Conservation (phyloP, 2,329 filamentous ascomycete species). For the Phialophora chinensis region DNA sequence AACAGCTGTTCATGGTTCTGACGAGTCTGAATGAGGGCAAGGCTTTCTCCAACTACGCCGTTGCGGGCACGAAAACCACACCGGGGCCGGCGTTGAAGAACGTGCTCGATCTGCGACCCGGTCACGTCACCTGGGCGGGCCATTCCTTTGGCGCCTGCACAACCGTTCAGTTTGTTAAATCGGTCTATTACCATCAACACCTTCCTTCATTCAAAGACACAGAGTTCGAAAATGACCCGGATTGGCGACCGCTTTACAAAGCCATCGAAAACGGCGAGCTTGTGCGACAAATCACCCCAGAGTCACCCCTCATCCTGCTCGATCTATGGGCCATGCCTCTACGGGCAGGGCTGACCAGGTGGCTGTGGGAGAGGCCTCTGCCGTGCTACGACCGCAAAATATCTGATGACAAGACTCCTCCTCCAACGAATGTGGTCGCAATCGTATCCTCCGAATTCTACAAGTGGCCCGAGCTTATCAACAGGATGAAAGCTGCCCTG, state of each 20-base stretch:
- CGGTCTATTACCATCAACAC: conserved; percentile 65
- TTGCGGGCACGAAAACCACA: conserved; percentile 11
- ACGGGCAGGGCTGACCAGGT: conserved; percentile 64
- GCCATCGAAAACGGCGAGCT: conserved; percentile 64
- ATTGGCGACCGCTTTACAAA: conserved; percentile 64
- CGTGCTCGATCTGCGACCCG: conserved; percentile 72
- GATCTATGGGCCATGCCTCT: conserved; percentile 84
- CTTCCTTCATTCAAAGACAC: conserved; percentile 43
- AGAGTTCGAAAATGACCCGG: conserved; percentile 31
- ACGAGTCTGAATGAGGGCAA: conserved; percentile 67
- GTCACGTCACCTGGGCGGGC: conserved; percentile 75
- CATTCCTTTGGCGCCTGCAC: conserved; percentile 83
- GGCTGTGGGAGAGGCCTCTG: conserved; percentile 74
- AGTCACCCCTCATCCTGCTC: conserved; percentile 70
- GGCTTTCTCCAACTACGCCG: conserved; percentile 50
- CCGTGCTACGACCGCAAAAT: conserved; percentile 66
- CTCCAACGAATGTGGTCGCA: conserved; percentile 63
- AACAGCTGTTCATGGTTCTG: conserved; percentile 71
- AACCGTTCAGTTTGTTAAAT: conserved; percentile 77
- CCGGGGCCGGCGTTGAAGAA: conserved; percentile 55
- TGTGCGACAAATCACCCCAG: conserved; percentile 69
- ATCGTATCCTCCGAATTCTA: conserved; percentile 78
- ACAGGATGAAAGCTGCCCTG: conserved; percentile 70
- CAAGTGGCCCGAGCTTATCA: conserved; percentile 76
- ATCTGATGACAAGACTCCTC: conserved; percentile 39